Evolutionary conservation across 805 yeast genomes (phyloP).

Genomic region (Myxozyma sirexii): DNA sequence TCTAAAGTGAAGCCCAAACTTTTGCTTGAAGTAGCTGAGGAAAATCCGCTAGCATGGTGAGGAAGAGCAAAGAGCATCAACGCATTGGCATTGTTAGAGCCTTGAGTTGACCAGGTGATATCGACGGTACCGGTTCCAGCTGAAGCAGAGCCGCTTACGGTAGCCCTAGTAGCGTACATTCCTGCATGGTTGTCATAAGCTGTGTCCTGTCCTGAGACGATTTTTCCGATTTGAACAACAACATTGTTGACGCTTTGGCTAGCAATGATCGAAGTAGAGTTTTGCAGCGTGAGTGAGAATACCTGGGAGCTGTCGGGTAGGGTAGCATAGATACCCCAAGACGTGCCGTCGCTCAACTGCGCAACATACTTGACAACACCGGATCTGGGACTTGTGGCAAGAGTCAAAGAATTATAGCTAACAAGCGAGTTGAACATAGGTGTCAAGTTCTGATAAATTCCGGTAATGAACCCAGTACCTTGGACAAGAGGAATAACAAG

Average conservation of each 20-base stretch:
- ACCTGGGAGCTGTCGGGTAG: slow-evolving; percentile 38
- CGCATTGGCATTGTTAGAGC: slow-evolving; percentile 48
- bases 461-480: slow-evolving; percentile 64
- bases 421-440: slow-evolving; percentile 45
- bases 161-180: slow-evolving; percentile 54
- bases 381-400: slow-evolving; percentile 45
- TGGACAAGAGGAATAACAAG: slow-evolving; percentile 51
- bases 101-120: slow-evolving; percentile 21
- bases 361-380: slow-evolving; percentile 58
- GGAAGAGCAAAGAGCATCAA: slow-evolving; percentile 66
- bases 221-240: slow-evolving; percentile 62
- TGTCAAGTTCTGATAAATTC: slow-evolving; percentile 45
- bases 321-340: slow-evolving; percentile 70
- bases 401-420: slow-evolving; percentile 59
- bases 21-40: slow-evolving; percentile 37
- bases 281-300: slow-evolving; percentile 40
- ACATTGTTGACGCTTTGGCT: slow-evolving; percentile 52
- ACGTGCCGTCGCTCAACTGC: slow-evolving; percentile 55
- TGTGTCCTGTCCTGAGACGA: slow-evolving; percentile 44
- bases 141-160: slow-evolving; percentile 46
- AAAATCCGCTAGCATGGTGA: slow-evolving; percentile 58
- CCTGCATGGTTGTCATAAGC: slow-evolving; percentile 67
- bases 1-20: slow-evolving; percentile 44
- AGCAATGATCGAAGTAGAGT: slow-evolving; percentile 48
- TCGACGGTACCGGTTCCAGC: slow-evolving; percentile 16